phyloP scores from a whole-genome alignment of 2,329 filamentous ascomycete genomes.

The Colletotrichum euphorbiae region DNA sequence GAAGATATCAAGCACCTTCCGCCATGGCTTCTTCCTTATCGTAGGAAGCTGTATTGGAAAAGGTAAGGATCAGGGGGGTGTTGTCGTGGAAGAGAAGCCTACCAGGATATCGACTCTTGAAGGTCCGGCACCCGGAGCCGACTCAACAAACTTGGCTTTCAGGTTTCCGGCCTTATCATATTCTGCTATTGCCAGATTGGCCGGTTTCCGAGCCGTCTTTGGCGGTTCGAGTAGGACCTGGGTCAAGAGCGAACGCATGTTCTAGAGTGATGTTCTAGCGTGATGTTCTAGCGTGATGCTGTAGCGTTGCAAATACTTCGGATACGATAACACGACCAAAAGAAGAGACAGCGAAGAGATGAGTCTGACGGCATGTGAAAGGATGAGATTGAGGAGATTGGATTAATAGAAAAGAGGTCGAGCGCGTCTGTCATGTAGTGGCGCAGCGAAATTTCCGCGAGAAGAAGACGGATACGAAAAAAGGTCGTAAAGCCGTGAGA shows the following conservation, averaged over 20 bases:
- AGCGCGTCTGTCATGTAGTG: neutral
- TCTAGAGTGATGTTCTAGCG: neutral
- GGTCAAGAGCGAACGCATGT: conserved; percentile 13
- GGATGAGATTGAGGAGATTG: conserved; percentile 9
- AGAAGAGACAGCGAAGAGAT: neutral
- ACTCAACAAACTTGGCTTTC: conserved; percentile 34
- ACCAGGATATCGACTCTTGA: conserved; percentile 33
- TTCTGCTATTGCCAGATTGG: conserved; percentile 17
- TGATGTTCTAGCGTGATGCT: neutral
- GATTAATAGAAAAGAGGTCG: neutral
- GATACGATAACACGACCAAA: neutral
- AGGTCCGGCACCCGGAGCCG: conserved; percentile 16
- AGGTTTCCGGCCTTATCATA: conserved; percentile 34
- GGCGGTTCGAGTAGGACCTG: conserved; percentile 20
- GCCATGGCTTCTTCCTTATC: conserved; percentile 30
- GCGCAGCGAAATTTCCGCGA: neutral
- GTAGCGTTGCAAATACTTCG: neutral
- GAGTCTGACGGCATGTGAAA: neutral
- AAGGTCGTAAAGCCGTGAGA: too few relatives aligned
- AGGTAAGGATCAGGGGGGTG: conserved; percentile 12
- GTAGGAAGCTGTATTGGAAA: conserved; percentile 15
- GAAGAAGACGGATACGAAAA: conserved; percentile 23
- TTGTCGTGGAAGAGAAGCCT: conserved; percentile 8
- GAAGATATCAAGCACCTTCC: conserved; percentile 30
- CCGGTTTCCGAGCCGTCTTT: neutral